Evolutionary conservation across 176 grass and related monocot genomes (phyloP).

Genomic region (Aegilops tauschii): DNA sequence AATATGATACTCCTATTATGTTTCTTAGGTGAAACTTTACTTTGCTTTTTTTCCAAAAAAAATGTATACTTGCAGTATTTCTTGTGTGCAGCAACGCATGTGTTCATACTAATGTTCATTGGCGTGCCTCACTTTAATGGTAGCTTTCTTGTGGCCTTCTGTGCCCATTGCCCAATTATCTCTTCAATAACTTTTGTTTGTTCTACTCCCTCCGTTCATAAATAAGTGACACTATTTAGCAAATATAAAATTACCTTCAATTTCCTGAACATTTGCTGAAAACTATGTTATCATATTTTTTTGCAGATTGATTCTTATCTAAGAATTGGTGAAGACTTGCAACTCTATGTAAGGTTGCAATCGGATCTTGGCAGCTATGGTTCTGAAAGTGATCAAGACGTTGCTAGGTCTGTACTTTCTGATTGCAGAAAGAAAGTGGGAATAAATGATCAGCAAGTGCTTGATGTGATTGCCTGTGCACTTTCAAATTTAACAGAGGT

Average conservation of each 20-base stretch:
- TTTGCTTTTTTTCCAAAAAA: background rate
- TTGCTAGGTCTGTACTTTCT: conserved; percentile 60
- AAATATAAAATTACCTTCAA: conserved; percentile 12
- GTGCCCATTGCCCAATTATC: background rate
- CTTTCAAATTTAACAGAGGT: conserved; percentile 67
- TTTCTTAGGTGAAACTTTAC: background rate
- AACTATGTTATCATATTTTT: conserved; percentile 22
- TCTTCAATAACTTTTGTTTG: background rate
- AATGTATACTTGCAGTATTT: background rate
- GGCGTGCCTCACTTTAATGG: background rate
- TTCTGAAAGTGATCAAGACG: conserved; percentile 69
- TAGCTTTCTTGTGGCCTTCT: background rate
- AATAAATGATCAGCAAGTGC: conserved; percentile 48
- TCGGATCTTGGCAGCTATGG: conserved; percentile 75
- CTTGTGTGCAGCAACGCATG: background rate
- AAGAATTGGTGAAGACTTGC: conserved; percentile 86
- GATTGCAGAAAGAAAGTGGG: conserved; percentile 51
- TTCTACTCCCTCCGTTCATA: background rate
- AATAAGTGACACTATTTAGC: background rate
- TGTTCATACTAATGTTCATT: background rate
- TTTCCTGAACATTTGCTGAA: conserved; percentile 15
- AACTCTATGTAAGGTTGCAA: conserved; percentile 79
- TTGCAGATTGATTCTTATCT: conserved; percentile 87
- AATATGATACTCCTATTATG: conserved; percentile 19
- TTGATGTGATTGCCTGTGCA: conserved; percentile 59